These are phyloP conservation scores for Cryphonectria naterciae DNA, from an alignment of 2,329 filamentous ascomycete species.

Conservation along the genomic window DNA sequence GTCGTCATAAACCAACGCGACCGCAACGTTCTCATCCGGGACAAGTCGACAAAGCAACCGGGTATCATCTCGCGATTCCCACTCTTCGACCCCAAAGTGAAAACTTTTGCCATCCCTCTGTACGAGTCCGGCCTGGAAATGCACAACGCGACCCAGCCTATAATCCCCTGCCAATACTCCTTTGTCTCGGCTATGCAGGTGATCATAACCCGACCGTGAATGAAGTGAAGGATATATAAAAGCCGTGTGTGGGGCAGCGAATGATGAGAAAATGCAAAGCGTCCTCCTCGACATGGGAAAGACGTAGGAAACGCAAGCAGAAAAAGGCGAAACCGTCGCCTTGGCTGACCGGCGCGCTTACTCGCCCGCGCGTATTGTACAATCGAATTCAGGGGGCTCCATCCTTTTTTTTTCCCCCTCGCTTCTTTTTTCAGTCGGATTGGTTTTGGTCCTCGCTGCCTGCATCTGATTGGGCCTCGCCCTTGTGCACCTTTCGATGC, in stretches of 20 bases:
- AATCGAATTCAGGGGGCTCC: not conserved
- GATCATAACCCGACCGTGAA: constrained; percentile 12
- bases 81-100: constrained; percentile 20
- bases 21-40: constrained; percentile 10
- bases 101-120: constrained; percentile 25
- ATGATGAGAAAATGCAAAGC: constrained; percentile 34
- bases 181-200: constrained; percentile 24
- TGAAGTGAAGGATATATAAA: constrained; percentile 8
- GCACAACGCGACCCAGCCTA: constrained; percentile 23
- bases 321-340: not conserved
- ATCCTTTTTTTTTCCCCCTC: not conserved
- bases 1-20: constrained; percentile 20
- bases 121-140: constrained; percentile 22
- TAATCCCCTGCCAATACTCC: constrained; percentile 16
- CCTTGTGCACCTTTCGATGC: constrained; percentile 93
- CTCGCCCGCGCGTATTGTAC: not conserved
- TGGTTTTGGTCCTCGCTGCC: constrained; percentile 64
- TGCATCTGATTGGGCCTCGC: constrained; percentile 64
- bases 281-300: constrained; percentile 23
- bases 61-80: constrained; percentile 27
- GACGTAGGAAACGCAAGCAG: constrained; percentile 5
- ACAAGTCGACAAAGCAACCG: constrained; percentile 25
- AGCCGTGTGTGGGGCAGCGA: constrained; percentile 31
- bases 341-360: not conserved
- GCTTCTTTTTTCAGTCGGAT: constrained; percentile 50